Percentiles rank a stretch among this genome's conserved stretches.
Evolutionary conservation across 139 green algal species (phyloP).

Genomic region (Diplosphaera chodatii): DNA sequence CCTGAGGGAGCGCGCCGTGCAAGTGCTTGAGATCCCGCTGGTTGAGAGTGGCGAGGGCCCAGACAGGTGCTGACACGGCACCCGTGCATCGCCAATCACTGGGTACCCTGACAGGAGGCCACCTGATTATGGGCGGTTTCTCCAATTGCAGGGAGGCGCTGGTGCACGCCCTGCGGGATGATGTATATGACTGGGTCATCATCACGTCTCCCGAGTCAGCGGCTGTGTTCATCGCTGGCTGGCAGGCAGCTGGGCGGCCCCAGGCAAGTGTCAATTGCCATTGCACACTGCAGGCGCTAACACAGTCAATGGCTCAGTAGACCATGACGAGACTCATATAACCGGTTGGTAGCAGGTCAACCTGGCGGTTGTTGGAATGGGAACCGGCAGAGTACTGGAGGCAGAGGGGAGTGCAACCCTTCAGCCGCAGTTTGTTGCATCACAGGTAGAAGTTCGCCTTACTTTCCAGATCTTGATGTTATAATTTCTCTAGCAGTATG

Average conservation of each 20-base stretch:
- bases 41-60: constrained; percentile 66
- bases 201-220: constrained; percentile 83
- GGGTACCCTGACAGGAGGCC: too few species aligned
- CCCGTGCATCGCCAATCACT: too few species aligned
- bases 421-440: constrained; percentile 11
- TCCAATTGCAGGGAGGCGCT: constrained; percentile 19
- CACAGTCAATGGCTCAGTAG: too few species aligned
- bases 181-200: constrained; percentile 67
- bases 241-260: constrained; percentile 57
- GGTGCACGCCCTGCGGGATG: constrained; percentile 2
- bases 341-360: constrained; percentile 40
- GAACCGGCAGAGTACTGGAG: constrained; percentile 57
- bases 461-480: too few species aligned
- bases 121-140: too few species aligned
- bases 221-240: constrained; percentile 74
- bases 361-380: constrained; percentile 71
- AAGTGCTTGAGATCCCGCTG: constrained; percentile 70
- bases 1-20: constrained; percentile 37
- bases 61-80: too few species aligned
- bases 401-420: constrained; percentile 20
- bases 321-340: too few species aligned
- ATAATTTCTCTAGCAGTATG: too few species aligned
- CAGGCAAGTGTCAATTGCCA: constrained; percentile 28
- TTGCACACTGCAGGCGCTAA: too few species aligned
- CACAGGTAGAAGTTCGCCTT: too few species aligned